phyloP scores from a whole-genome alignment of 352 stramenopile genomes.

The Globisporangium polare region DNA sequence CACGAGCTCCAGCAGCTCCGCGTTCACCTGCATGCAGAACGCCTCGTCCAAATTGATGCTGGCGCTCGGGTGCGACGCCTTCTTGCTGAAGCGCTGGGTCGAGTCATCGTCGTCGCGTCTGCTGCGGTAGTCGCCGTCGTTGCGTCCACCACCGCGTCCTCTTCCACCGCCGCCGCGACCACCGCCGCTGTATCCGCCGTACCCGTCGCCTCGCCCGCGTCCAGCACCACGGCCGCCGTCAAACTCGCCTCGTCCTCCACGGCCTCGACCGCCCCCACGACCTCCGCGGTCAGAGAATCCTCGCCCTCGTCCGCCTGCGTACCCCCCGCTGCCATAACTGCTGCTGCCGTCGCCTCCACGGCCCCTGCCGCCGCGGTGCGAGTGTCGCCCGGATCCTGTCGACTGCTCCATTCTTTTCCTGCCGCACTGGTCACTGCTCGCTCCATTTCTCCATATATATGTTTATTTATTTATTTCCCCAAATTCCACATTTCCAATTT shows the following conservation, averaged over 20 bases:
- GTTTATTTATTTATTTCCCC: too few relatives aligned
- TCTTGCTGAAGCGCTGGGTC: constrained; percentile 6
- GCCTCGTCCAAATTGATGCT: constrained; percentile 53
- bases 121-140: not conserved
- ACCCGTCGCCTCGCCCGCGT: constrained; percentile 2
- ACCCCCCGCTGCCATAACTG: not conserved
- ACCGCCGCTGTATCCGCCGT: not conserved
- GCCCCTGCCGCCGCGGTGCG: constrained; percentile 1
- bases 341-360: constrained; percentile 1
- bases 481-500: too few relatives aligned
- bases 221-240: constrained; percentile 9
- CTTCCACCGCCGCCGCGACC: not conserved
- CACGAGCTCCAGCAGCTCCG: constrained; percentile 55
- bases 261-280: not conserved
- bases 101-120: constrained; percentile 8
- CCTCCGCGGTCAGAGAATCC: not conserved
- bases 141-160: not conserved
- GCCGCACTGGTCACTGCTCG: too few relatives aligned
- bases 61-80: constrained; percentile 7
- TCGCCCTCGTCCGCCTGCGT: not conserved
- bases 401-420: constrained; percentile 8
- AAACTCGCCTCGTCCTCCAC: constrained; percentile 12
- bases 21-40: constrained; percentile 69
- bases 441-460: not conserved
- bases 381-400: constrained; percentile 1